A percentile compares a stretch with the other conserved stretches of the same genome.
These are phyloP conservation scores for Oryza punctata DNA, from an alignment of 176 grass and related monocot species.

Conservation along the genomic window DNA sequence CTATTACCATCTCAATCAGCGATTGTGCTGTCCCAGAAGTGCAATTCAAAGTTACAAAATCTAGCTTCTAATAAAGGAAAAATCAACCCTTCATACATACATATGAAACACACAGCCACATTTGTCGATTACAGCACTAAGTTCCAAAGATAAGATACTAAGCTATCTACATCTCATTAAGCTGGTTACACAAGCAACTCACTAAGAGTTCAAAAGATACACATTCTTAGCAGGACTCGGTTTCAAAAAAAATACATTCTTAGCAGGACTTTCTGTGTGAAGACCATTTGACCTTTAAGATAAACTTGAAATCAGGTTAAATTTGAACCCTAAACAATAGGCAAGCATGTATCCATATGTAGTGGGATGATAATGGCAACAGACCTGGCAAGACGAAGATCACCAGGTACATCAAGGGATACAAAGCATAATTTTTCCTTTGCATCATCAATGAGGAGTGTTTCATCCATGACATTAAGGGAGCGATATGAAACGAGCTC, in stretches of 20 bases:
- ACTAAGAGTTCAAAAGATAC: not conserved
- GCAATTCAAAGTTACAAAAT: not conserved
- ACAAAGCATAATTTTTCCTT: constrained; percentile 97
- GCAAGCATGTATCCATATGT: not conserved
- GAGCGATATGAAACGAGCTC: constrained; percentile 88
- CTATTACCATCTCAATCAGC: not conserved
- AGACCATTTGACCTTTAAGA: constrained; percentile 3
- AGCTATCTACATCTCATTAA: not conserved
- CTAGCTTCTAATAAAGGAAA: not conserved
- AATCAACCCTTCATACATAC: not conserved
- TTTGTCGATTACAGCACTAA: not conserved
- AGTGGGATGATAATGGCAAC: constrained; percentile 13
- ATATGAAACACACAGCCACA: not conserved
- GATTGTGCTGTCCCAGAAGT: not conserved
- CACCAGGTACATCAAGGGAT: constrained; percentile 76
- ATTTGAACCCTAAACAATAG: constrained; percentile 8
- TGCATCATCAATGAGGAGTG: constrained; percentile 88
- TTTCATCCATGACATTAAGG: constrained; percentile 96
- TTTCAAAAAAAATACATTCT: not conserved
- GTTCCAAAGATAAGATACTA: not conserved
- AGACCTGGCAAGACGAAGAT: constrained; percentile 78
- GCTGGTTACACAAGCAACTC: constrained; percentile 9
- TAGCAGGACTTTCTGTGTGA: constrained; percentile 15
- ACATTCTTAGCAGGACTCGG: not conserved
- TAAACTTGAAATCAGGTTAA: not conserved